These are phyloP conservation scores for Heracleum sosnowskyi DNA, from an alignment of 129 eudicot genomes.

Conservation along the genomic window DNA sequence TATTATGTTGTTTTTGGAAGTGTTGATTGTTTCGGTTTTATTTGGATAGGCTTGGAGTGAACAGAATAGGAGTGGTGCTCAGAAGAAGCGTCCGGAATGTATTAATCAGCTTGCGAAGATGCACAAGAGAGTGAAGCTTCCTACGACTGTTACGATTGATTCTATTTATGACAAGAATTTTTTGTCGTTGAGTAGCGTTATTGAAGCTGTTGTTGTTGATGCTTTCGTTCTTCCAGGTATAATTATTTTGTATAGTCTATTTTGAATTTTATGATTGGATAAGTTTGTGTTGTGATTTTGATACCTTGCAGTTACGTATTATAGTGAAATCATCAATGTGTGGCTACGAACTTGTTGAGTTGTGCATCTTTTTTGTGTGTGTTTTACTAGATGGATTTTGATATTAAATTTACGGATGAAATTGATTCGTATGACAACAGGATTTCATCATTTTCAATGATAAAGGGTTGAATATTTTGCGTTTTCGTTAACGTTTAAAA, in stretches of 20 bases:
- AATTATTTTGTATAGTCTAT: background rate
- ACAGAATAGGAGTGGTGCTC: constrained; percentile 55
- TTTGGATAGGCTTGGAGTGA: constrained; percentile 76
- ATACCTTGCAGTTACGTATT: background rate
- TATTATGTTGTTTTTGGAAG: background rate
- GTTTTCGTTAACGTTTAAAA: background rate
- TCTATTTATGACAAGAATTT: constrained; percentile 79
- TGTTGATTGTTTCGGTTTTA: background rate
- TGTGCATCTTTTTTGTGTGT: background rate
- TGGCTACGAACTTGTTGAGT: background rate
- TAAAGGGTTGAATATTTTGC: background rate
- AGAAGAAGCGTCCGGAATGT: constrained; percentile 62
- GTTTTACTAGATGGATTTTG: background rate
- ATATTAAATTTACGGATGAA: background rate
- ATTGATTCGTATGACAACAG: background rate
- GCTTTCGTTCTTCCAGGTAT: constrained; percentile 78
- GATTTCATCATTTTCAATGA: background rate
- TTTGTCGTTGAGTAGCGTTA: constrained; percentile 65
- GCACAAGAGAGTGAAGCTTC: constrained; percentile 74
- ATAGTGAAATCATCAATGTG: background rate
- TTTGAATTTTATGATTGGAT: background rate
- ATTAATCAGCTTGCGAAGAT: constrained; percentile 54
- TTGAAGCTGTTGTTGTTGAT: constrained; percentile 76
- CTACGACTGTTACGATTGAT: constrained; percentile 63
- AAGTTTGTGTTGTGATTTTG: background rate